These are phyloP conservation scores for Trypanosoma cruzi DNA, from an alignment of 208 protist species.

Conservation along the genomic window DNA sequence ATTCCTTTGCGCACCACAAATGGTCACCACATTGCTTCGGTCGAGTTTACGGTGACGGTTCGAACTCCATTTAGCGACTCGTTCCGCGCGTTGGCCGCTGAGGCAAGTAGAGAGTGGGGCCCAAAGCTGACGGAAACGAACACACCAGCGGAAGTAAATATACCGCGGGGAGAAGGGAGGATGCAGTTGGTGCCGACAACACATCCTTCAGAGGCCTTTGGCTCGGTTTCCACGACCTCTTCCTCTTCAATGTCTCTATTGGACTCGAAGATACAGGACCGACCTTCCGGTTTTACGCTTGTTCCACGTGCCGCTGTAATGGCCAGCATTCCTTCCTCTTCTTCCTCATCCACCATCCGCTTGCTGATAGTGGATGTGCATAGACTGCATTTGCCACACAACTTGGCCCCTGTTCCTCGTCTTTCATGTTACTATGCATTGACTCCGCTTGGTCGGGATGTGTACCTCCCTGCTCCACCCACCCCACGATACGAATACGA, in stretches of 20 bases:
- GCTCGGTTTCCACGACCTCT: constrained; percentile 22
- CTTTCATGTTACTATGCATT: constrained; percentile 84
- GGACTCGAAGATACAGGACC: neutral
- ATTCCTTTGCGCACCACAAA: constrained; percentile 52
- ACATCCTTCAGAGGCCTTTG: neutral
- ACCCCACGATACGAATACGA: constrained; percentile 66
- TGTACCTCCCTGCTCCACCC: constrained; percentile 65
- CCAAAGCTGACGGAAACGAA: neutral
- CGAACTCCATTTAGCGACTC: constrained; percentile 65
- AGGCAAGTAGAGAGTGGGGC: constrained; percentile 12
- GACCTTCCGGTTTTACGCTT: constrained; percentile 28
- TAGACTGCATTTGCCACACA: constrained; percentile 59
- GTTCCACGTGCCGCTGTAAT: constrained; percentile 27
- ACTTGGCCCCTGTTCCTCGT: constrained; percentile 47
- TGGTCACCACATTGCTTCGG: constrained; percentile 75
- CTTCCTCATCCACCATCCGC: constrained; percentile 11
- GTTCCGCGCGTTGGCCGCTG: constrained; percentile 60
- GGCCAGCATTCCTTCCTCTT: constrained; percentile 12
- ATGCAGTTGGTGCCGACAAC: constrained; percentile 27
- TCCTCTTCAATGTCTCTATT: constrained; percentile 31
- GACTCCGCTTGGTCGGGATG: constrained; percentile 43
- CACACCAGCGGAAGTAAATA: neutral
- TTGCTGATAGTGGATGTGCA: constrained; percentile 53
- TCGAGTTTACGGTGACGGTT: constrained; percentile 84
- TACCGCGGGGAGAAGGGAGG: neutral